Conservation (phyloP, 148 eudicot species). For the Linanthus parryae region DNA sequence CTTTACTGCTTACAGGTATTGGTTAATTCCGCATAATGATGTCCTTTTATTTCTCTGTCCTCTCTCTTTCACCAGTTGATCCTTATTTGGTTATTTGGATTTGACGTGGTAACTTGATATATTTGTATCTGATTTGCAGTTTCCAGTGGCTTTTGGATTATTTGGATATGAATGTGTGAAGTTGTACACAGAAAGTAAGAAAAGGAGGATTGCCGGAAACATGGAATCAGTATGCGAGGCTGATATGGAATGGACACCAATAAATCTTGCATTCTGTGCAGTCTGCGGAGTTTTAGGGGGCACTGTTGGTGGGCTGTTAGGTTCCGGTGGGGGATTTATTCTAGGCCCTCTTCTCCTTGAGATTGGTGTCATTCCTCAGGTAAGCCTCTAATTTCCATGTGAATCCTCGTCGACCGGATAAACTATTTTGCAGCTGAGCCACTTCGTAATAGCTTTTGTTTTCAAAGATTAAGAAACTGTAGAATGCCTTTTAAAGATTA, state of each 20-base stretch:
- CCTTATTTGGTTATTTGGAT: too few species aligned
- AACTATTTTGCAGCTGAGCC: too few species aligned
- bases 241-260: conserved; percentile 66
- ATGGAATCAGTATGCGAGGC: conserved; percentile 76
- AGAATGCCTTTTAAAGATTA: too few species aligned
- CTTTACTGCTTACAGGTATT: conserved; percentile 73
- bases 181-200: conserved; percentile 61
- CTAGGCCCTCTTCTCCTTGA: conserved; percentile 93
- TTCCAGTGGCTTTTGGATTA: conserved; percentile 68
- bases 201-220: conserved; percentile 52
- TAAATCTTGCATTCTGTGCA: conserved; percentile 65
- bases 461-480: too few species aligned
- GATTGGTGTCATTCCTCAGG: conserved; percentile 99
- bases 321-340: conserved; percentile 98
- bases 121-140: conserved; percentile 26
- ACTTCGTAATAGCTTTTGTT: too few species aligned
- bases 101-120: too few species aligned
- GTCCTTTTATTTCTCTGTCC: neutral
- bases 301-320: conserved; percentile 90
- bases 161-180: conserved; percentile 66
- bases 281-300: conserved; percentile 91
- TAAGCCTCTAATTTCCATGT: conserved; percentile 15
- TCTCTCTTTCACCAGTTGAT: too few species aligned
- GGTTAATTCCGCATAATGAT: neutral
- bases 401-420: too few species aligned